A percentile compares a stretch with the other conserved stretches of the same genome.
phyloP scores from a whole-genome alignment of 176 grass and related monocot species.

The Secale cereale region DNA sequence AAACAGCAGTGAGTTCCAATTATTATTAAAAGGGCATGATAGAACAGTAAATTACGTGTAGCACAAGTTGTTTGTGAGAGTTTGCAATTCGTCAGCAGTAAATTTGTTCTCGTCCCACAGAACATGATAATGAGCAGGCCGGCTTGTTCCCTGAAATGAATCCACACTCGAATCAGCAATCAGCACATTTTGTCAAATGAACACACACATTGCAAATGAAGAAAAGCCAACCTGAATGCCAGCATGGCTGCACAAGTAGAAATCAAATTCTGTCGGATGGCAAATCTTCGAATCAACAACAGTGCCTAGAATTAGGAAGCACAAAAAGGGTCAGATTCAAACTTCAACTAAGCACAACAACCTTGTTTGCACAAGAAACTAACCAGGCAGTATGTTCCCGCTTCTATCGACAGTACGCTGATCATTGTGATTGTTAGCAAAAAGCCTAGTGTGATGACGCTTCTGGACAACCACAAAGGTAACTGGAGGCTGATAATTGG shows the following conservation, averaged over 20 bases:
- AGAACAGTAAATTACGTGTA: constrained; percentile 71
- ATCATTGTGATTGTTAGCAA: constrained; percentile 91
- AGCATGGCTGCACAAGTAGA: constrained; percentile 95
- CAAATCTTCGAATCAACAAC: constrained; percentile 97
- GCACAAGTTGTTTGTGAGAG: constrained; percentile 92
- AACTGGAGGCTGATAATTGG: constrained; percentile 98
- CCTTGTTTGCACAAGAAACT: constrained; percentile 23
- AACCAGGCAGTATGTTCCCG: constrained; percentile 95
- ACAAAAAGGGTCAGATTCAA: constrained; percentile 16
- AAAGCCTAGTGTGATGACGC: constrained; percentile 90
- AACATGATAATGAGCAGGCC: constrained; percentile 95
- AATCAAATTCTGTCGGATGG: constrained; percentile 98
- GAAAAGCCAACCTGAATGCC: constrained; percentile 70
- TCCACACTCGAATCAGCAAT: constrained; percentile 1
- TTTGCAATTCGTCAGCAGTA: constrained; percentile 80
- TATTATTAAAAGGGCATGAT: neutral
- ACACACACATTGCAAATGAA: constrained; percentile 10
- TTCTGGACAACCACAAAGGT: constrained; percentile 98
- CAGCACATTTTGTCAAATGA: neutral
- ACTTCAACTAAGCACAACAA: neutral
- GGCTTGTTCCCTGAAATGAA: constrained; percentile 73
- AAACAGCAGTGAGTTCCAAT: neutral
- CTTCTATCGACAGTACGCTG: constrained; percentile 66
- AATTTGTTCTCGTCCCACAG: constrained; percentile 99
- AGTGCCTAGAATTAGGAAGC: constrained; percentile 45